Percentiles rank a stretch among this genome's conserved stretches.
phyloP scores from a whole-genome alignment of 164 flowering plant species.

The Vitis rotundifolia region DNA sequence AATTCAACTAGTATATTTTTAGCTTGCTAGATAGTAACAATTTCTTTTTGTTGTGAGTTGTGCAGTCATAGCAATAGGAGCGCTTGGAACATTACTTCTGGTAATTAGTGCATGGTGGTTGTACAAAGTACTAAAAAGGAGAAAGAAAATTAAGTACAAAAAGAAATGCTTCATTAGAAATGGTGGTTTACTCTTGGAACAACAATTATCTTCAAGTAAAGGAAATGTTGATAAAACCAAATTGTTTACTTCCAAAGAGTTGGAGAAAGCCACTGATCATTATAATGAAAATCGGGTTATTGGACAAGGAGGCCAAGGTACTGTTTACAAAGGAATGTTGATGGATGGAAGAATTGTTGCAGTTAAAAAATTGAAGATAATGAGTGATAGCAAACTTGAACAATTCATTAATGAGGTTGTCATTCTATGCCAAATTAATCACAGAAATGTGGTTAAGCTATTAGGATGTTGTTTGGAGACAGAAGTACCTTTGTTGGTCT shows the following conservation, averaged over 20 bases:
- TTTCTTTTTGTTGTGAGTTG: no score
- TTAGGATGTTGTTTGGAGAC: conserved; percentile 18
- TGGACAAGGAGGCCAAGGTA: conserved; percentile 17
- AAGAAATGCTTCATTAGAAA: neutral
- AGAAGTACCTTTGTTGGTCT: conserved; percentile 22
- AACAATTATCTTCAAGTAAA: conserved; percentile 2
- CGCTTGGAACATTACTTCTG: neutral
- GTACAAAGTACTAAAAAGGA: neutral
- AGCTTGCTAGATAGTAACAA: no score
- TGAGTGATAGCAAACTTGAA: conserved; percentile 7
- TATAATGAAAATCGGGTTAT: conserved; percentile 5
- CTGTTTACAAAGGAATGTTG: conserved; percentile 18
- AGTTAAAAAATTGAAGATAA: conserved; percentile 16
- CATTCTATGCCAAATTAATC: conserved; percentile 22
- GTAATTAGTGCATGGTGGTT: neutral
- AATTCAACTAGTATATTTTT: no score
- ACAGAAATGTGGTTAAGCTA: conserved; percentile 20
- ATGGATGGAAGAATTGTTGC: conserved; percentile 20
- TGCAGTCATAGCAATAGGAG: neutral
- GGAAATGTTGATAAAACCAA: neutral
- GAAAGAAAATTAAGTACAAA: neutral
- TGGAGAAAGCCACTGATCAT: conserved; percentile 7
- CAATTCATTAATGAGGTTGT: conserved; percentile 26
- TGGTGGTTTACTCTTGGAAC: conserved; percentile 1
- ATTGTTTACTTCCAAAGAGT: conserved; percentile 2